These are phyloP conservation scores for Eutrema salsugineum DNA, from an alignment of 441 rosid genomes.

Conservation along the genomic window DNA sequence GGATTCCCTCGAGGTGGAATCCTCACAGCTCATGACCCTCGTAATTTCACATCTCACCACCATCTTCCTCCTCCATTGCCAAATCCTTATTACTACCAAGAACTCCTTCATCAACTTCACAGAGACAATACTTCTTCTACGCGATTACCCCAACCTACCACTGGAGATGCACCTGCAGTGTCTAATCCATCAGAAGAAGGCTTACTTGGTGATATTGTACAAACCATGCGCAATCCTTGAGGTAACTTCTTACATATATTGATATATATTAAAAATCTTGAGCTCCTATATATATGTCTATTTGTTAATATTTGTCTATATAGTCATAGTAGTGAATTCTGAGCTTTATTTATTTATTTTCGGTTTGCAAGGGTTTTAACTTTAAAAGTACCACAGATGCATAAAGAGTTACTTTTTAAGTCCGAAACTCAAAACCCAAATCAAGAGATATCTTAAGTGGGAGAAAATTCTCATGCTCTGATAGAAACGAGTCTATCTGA, in stretches of 20 bases:
- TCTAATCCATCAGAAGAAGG: constrained; percentile 51
- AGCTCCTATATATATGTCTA: not conserved
- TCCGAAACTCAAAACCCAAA: not conserved
- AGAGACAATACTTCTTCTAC: constrained; percentile 34
- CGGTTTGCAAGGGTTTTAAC: not conserved
- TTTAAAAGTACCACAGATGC: constrained; percentile 18
- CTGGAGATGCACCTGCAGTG: constrained; percentile 21
- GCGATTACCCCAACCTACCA: constrained; percentile 28
- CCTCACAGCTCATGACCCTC: constrained; percentile 50
- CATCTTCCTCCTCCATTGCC: constrained; percentile 44
- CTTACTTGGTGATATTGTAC: constrained; percentile 85
- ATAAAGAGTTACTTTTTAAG: not conserved
- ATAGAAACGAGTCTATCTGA: constrained; percentile 4
- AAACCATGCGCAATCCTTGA: constrained; percentile 30
- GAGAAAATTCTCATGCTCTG: constrained; percentile 24
- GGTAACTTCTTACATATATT: constrained; percentile 17
- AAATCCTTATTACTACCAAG: constrained; percentile 45
- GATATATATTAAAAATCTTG: not conserved
- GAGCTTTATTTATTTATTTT: not conserved
- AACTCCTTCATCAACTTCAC: constrained; percentile 32
- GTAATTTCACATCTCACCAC: constrained; percentile 33
- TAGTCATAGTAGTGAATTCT: not conserved
- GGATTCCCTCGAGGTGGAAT: constrained; percentile 73
- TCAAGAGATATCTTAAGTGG: constrained; percentile 22
- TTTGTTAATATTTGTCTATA: not conserved